Base-by-base conservation (phyloP, 2,329 filamentous ascomycete species). In the Diaporthe vexans region DNA sequence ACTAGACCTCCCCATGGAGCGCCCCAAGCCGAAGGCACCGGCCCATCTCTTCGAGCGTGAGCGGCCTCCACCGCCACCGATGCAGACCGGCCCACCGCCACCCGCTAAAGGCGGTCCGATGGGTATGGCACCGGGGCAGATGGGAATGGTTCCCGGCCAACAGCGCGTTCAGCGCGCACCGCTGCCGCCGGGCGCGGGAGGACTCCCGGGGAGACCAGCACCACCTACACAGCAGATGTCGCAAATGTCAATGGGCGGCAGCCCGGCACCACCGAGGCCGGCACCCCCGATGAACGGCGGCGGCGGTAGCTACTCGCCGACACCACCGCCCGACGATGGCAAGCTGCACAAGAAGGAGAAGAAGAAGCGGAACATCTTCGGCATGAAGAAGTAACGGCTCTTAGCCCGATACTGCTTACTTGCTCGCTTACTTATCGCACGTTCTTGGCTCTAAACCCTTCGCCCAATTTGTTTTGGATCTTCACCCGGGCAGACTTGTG, bases 41-140 rank as follows among this genome's bases (percentile, higher is more conserved):
- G 92, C 92, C 8, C 94, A 98, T 84, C 85, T 99, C 13, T 97
- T 97, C 78, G 95, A 97, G 82, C 90, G 91, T 86, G 91, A 52
- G 84, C 86, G 78, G 52, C 91, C 92, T 1, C 84, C 88, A 3
- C 88, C 88, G 13, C 87, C 87, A 9, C 87, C 87, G 21, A 84
- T 76, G 74, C 69, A 51, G 13, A 56, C 82, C 85, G 58, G 76
- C n/a, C 74, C 72, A n/a, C 72, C 68, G 19, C 78, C 35, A 76
- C 82, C 74, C 76, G 80, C 80, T 75, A 78, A 54, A 74, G 26
- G 77, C 76, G 54, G 73, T 40, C 76, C 78, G 70, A 79, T 77
- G 52, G 79, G 78, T 72, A 79, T 79, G 52, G 4, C 29, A 33
- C 29, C 29, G 29, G 29, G 29, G 29, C 29, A 33, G 70, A 79